phyloP scores from a whole-genome alignment of 805 yeast genomes.

The Kluyveromyces wickerhamii region DNA sequence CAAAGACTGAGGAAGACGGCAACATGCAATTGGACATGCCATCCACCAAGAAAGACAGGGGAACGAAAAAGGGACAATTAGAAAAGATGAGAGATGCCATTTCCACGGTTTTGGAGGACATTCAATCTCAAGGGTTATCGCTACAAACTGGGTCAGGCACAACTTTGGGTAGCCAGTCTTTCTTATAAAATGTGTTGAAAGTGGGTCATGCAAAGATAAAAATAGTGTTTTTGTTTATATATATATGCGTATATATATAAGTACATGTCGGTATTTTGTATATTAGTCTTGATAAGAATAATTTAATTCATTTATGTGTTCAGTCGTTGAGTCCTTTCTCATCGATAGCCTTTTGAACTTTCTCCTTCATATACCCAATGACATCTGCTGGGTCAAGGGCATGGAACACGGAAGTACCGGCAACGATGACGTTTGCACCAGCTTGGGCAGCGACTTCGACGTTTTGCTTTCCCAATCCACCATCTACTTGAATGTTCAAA shows the following conservation, averaged over 20 bases:
- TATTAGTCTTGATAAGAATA: too few species aligned
- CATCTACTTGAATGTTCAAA: conserved; percentile 90
- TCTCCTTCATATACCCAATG: conserved; percentile 56
- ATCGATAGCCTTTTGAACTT: conserved; percentile 46
- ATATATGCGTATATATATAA: too few species aligned
- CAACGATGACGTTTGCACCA: conserved; percentile 97
- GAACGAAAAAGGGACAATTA: conserved; percentile 33
- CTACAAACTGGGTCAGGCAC: conserved; percentile 64
- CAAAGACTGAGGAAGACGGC: conserved; percentile 35
- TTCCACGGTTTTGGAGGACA: conserved; percentile 64
- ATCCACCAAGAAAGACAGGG: conserved; percentile 16
- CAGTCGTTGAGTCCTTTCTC: conserved; percentile 43
- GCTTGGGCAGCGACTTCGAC: conserved; percentile 87
- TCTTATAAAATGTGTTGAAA: conserved; percentile 32
- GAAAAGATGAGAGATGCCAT: conserved; percentile 49
- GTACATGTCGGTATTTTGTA: too few species aligned
- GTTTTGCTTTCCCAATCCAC: conserved; percentile 85
- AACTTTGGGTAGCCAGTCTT: conserved; percentile 70
- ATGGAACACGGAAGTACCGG: conserved; percentile 90
- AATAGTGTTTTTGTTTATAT: too few species aligned
- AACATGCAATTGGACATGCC: conserved; percentile 39
- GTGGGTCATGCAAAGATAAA: too few species aligned
- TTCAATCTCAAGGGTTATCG: conserved; percentile 38
- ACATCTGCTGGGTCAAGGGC: conserved; percentile 74
- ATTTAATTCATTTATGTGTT: too few species aligned